These are phyloP conservation scores for Punica granatum DNA, from an alignment of 345 rosid genomes.

Conservation along the genomic window DNA sequence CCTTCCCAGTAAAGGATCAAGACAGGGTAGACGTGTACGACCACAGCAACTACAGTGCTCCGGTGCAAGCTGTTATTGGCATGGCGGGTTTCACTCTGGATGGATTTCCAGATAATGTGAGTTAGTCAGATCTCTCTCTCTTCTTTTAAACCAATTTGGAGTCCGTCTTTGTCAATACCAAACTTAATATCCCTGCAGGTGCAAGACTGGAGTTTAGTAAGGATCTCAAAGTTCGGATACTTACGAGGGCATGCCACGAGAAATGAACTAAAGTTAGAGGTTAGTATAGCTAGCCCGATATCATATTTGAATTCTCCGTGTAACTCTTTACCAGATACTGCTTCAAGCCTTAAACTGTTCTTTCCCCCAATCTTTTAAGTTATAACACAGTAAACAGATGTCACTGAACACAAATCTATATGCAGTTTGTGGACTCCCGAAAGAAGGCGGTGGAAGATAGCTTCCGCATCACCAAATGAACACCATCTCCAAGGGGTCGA, in stretches of 20 bases:
- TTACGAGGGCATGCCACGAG: slow-evolving; percentile 40
- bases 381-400: neutral
- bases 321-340: neutral
- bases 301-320: neutral
- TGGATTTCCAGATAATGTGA: slow-evolving; percentile 26
- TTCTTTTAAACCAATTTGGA: neutral
- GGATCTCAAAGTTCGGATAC: slow-evolving; percentile 43
- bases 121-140: slow-evolving; percentile 1
- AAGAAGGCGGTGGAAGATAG: slow-evolving; percentile 31
- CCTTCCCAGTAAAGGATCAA: slow-evolving; percentile 40
- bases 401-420: neutral
- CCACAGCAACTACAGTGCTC: slow-evolving; percentile 46
- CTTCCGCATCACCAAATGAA: slow-evolving; percentile 35
- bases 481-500: neutral
- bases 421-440: slow-evolving; percentile 44
- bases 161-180: no score
- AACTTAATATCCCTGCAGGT: slow-evolving; percentile 13
- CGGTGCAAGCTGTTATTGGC: slow-evolving; percentile 55
- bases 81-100: slow-evolving; percentile 62
- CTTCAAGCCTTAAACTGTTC: neutral
- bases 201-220: slow-evolving; percentile 39
- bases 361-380: neutral
- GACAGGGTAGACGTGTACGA: slow-evolving; percentile 43
- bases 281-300: slow-evolving; percentile 8
- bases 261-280: slow-evolving; percentile 39